Base-by-base conservation (phyloP, 2,329 filamentous ascomycete species). In the Septoria linicola region DNA sequence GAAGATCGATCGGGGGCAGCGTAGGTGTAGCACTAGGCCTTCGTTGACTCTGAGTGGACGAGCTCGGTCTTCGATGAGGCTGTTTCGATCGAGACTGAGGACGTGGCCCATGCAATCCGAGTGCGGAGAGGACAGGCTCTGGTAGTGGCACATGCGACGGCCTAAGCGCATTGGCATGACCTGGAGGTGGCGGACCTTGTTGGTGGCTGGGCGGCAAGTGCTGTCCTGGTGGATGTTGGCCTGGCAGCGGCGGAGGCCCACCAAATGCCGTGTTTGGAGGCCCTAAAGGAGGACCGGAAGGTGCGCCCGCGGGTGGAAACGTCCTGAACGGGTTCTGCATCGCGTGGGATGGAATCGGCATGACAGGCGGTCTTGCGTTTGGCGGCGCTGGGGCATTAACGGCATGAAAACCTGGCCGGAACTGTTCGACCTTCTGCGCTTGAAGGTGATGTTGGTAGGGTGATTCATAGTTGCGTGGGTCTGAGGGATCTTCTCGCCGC, bases 361-460 rank as follows among this genome's bases (percentile, higher is more conserved):
- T n/a, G 13, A 47, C 34, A n/a, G 34, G 32, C 4, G 43, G 21
- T 23, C 43, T 36, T 16, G 20, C 8, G 4, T 14, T 21, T 19
- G 43, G 34, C 8, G 43, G 4, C 16, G 21, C 23, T 16, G 16
- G 20, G 5, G 34, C 21, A 20, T 37, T 39, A 2, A 31, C 43
- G 20, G 43, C 20, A 5, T 39, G 43, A 17, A 47, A 47, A 11
- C 19, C 43, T 10, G 35, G 34, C 13, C 43, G 20, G 34, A 47
- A 47, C 17, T 47, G 43, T 19, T 47, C 43, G 16, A 72, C 66
- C 47, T 72, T 66, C 57, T 70, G 48, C 60, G 59, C 58, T 56
- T 56, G 44, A 53, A 56, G 45, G 46, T 54, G 67, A 21, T 39
- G 34, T 78, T 75, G 71, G 77, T 74, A 69, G 75, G 78, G 67